phyloP scores from a whole-genome alignment of 2,329 filamentous ascomycete species.

The Amphichorda felina region DNA sequence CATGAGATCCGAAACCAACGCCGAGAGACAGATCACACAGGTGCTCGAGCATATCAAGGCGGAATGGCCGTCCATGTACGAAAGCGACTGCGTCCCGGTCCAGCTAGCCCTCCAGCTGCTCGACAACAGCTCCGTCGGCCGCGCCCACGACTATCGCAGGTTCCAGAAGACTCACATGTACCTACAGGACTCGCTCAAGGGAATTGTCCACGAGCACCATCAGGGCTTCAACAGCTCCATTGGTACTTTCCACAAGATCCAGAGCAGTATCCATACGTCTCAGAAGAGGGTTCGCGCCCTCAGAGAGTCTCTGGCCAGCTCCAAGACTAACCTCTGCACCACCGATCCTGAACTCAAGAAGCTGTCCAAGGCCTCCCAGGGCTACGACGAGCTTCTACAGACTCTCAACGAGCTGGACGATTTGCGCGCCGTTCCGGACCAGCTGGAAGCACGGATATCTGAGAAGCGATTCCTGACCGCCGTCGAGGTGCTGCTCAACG shows the following conservation, averaged over 20 bases:
- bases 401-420: slow-evolving; percentile 78
- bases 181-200: slow-evolving; percentile 85
- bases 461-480: slow-evolving; percentile 92
- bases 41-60: slow-evolving; percentile 73
- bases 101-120: slow-evolving; percentile 91
- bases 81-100: slow-evolving; percentile 80
- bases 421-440: slow-evolving; percentile 78
- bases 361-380: slow-evolving; percentile 75
- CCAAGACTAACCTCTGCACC: slow-evolving; percentile 70
- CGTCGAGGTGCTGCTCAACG: slow-evolving; percentile 83
- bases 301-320: slow-evolving; percentile 69
- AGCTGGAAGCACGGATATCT: slow-evolving; percentile 85
- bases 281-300: slow-evolving; percentile 75
- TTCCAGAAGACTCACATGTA: slow-evolving; percentile 78
- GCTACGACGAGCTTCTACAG: slow-evolving; percentile 82
- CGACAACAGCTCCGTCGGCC: slow-evolving; percentile 84
- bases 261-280: slow-evolving; percentile 79
- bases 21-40: slow-evolving; percentile 44
- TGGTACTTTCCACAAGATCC: slow-evolving; percentile 97
- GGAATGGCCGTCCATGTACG: slow-evolving; percentile 88
- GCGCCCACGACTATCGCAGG: slow-evolving; percentile 75
- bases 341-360: slow-evolving; percentile 88
- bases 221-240: slow-evolving; percentile 99
- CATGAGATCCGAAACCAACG: slow-evolving; percentile 25
- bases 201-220: slow-evolving; percentile 96